Evolutionary conservation across 306 rosid species (phyloP).

Genomic region (Vigna mungo): DNA sequence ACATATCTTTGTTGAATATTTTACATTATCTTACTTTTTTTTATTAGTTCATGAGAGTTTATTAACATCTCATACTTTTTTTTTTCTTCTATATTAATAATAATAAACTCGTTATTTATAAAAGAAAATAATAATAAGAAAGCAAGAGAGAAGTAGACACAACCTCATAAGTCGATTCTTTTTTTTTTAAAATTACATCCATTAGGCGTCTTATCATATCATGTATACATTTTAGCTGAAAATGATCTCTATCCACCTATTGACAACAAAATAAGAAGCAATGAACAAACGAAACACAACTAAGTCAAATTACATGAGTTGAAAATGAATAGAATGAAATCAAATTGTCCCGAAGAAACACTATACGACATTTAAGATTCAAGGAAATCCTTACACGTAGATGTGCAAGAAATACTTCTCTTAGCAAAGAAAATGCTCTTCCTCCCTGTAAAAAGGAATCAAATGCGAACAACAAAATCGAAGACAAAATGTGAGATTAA

Average conservation of each 20-base stretch:
- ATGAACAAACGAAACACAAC: constrained; percentile 37
- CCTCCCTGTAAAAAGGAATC: constrained; percentile 54
- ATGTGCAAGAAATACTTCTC: constrained; percentile 80
- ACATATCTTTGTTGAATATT: neutral
- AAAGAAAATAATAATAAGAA: neutral
- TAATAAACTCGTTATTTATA: neutral
- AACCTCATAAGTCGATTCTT: constrained; percentile 96
- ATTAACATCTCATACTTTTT: too few species aligned
- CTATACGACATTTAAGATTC: constrained; percentile 3
- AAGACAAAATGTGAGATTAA: neutral
- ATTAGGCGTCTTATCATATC: constrained; percentile 86
- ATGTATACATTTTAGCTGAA: constrained; percentile 83
- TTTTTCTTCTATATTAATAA: neutral
- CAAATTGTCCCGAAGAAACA: constrained; percentile 22
- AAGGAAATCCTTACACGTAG: constrained; percentile 39
- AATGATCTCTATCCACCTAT: constrained; percentile 47
- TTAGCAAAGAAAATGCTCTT: constrained; percentile 61
- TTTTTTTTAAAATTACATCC: constrained; percentile 89
- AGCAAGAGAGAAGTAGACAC: constrained; percentile 7
- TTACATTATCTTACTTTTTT: neutral
- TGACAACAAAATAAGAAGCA: constrained; percentile 18
- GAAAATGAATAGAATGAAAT: constrained; percentile 16
- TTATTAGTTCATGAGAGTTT: neutral
- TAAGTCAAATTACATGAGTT: constrained; percentile 15
- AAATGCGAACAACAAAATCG: constrained; percentile 29